These are phyloP conservation scores for Dactylellina leptospora DNA, from an alignment of 2,329 filamentous ascomycete species.

Conservation along the genomic window DNA sequence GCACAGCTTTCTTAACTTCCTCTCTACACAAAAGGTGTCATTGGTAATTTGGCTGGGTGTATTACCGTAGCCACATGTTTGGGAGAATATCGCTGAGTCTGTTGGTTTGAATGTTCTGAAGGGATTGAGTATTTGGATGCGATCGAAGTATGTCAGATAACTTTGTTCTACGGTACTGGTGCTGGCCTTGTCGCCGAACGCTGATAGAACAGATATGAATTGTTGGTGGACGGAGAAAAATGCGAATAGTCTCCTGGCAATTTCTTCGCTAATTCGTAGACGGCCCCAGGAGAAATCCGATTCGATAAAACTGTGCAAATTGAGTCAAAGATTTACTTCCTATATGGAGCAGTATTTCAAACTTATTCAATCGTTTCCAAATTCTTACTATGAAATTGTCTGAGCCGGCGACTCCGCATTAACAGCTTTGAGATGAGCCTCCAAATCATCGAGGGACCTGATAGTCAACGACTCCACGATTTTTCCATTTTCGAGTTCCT, in stretches of 20 bases:
- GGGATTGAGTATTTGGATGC: slow-evolving; percentile 42
- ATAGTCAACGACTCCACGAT: slow-evolving; percentile 2
- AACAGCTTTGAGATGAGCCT: slow-evolving; percentile 19
- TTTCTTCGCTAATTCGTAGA: slow-evolving; percentile 32
- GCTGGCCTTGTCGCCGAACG: slow-evolving; percentile 35
- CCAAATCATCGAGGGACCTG: slow-evolving; percentile 23
- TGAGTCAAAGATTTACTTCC: too few species aligned
- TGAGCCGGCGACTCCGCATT: slow-evolving; percentile 29
- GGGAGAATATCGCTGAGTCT: slow-evolving; percentile 28
- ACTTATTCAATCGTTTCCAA: too few species aligned
- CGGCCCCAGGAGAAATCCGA: slow-evolving; percentile 27
- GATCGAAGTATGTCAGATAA: slow-evolving; percentile 47
- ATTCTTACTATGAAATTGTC: slow-evolving; percentile 40
- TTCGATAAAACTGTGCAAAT: slow-evolving; percentile 28
- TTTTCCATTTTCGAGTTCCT: slow-evolving; percentile 14
- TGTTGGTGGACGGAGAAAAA: slow-evolving; percentile 36
- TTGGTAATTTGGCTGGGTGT: neutral
- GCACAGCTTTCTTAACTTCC: neutral
- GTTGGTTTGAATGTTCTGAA: slow-evolving; percentile 27
- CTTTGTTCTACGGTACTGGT: slow-evolving; percentile 33
- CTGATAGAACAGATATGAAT: slow-evolving; percentile 32
- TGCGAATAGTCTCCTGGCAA: slow-evolving; percentile 31
- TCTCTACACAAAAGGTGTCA: neutral
- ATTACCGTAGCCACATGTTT: slow-evolving; percentile 44
- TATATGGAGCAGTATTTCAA: too few species aligned